A percentile compares a stretch with the other conserved stretches of the same genome.
Evolutionary conservation across 306 rosid genomes (phyloP).

Genomic region (Acmispon strigosus): DNA sequence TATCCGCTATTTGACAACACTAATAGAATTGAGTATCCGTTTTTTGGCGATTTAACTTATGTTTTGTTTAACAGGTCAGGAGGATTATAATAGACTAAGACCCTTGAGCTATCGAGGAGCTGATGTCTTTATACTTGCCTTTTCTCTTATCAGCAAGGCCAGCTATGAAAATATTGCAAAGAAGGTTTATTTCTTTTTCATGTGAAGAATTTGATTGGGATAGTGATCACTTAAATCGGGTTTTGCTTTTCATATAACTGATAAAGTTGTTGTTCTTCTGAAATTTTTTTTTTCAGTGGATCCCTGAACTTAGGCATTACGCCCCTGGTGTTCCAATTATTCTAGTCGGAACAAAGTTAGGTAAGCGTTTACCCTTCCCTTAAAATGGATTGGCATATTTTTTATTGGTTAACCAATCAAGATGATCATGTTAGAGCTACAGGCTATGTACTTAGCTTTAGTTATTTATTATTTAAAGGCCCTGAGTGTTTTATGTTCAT

Average conservation of each 20-base stretch:
- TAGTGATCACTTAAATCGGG: neutral
- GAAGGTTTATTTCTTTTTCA: conserved; percentile 38
- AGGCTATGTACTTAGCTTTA: neutral
- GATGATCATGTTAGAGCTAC: neutral
- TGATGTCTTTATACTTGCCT: conserved; percentile 76
- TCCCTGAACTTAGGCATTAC: conserved; percentile 79
- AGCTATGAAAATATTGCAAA: conserved; percentile 77
- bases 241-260: neutral
- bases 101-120: conserved; percentile 83
- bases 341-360: conserved; percentile 82
- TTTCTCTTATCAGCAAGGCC: conserved; percentile 83
- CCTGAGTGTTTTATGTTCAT: neutral
- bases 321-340: conserved; percentile 89
- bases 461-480: neutral
- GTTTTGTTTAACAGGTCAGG: conserved; percentile 61
- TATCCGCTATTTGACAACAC: too few relatives aligned
- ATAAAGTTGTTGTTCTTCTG: conserved; percentile 5
- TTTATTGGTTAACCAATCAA: neutral
- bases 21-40: neutral
- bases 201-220: neutral
- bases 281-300: conserved; percentile 64
- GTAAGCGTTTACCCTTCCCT: conserved; percentile 25
- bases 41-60: neutral
- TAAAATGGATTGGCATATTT: conserved; percentile 7
- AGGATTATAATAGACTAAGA: conserved; percentile 75